Evolutionary conservation across 306 rosid genomes (phyloP).

Genomic region (Calophaca sinica): DNA sequence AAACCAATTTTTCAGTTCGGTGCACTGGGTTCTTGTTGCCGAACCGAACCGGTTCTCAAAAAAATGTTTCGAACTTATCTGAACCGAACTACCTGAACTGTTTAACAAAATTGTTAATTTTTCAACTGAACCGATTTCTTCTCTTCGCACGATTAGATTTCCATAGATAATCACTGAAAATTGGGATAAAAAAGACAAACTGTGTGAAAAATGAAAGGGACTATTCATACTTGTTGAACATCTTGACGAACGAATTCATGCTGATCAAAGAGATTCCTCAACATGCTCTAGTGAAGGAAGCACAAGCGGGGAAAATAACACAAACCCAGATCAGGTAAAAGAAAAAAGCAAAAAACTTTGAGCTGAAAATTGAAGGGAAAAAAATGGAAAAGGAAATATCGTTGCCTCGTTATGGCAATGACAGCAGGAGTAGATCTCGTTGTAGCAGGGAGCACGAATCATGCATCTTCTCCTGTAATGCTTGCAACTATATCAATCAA

Average conservation of each 20-base stretch:
- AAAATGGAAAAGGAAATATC: conserved; percentile 45
- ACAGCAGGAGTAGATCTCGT: conserved; percentile 86
- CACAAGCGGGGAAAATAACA: not conserved
- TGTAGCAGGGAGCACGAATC: conserved; percentile 94
- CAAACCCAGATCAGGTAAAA: conserved; percentile 39
- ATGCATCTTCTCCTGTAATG: conserved; percentile 91
- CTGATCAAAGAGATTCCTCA: conserved; percentile 66
- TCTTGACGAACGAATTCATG: conserved; percentile 78
- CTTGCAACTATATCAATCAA: conserved; percentile 63
- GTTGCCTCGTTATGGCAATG: conserved; percentile 89
- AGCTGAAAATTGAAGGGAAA: not conserved
- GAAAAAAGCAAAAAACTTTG: conserved; percentile 1
- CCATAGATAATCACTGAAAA: no score
- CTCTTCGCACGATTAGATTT: no score
- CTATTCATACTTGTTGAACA: conserved; percentile 67
- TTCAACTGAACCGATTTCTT: no score
- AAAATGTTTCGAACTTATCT: no score
- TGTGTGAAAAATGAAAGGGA: no score
- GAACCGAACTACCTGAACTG: no score
- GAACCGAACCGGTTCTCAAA: no score
- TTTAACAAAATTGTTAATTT: no score
- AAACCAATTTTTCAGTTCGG: no score
- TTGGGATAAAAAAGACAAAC: no score
- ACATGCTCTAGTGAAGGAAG: conserved; percentile 54
- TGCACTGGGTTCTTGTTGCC: no score